Evolutionary conservation across 345 rosid species (phyloP).

Genomic region (Brassica juncea): DNA sequence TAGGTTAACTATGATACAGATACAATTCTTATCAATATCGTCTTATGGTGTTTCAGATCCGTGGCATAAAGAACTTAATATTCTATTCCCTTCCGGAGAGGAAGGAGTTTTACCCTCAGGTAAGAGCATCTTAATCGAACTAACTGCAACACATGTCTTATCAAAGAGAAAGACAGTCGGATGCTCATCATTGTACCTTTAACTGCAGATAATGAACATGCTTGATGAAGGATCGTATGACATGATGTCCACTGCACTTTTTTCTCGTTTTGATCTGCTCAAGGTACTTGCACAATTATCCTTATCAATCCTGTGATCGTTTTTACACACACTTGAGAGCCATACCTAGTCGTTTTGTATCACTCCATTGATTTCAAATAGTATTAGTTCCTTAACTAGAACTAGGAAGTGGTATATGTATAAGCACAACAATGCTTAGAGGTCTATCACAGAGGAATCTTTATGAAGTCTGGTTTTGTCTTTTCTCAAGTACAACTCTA

Average conservation of each 20-base stretch:
- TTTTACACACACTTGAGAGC: neutral
- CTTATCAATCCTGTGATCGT: neutral
- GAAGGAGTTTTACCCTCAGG: slow-evolving; percentile 96
- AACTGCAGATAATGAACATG: slow-evolving; percentile 79
- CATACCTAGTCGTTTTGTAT: neutral
- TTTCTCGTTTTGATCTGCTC: slow-evolving; percentile 66
- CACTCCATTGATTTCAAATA: neutral
- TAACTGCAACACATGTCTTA: neutral
- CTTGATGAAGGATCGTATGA: slow-evolving; percentile 74
- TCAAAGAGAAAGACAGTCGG: neutral
- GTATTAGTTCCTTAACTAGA: neutral
- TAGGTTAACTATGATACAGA: neutral
- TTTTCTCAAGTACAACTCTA: neutral
- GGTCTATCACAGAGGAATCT: neutral
- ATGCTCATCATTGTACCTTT: slow-evolving; percentile 15
- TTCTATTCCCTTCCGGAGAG: slow-evolving; percentile 90
- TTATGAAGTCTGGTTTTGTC: neutral
- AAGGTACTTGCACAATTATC: slow-evolving; percentile 51
- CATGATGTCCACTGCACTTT: slow-evolving; percentile 75
- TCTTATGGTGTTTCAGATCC: slow-evolving; percentile 57
- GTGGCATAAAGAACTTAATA: slow-evolving; percentile 78
- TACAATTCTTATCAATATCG: neutral
- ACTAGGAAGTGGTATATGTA: slow-evolving; percentile 6
- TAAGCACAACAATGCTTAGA: neutral
- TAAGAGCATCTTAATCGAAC: slow-evolving; percentile 33